These are phyloP conservation scores for Musa schizocarpa DNA, from an alignment of 176 grass and related monocot genomes.

Conservation along the genomic window DNA sequence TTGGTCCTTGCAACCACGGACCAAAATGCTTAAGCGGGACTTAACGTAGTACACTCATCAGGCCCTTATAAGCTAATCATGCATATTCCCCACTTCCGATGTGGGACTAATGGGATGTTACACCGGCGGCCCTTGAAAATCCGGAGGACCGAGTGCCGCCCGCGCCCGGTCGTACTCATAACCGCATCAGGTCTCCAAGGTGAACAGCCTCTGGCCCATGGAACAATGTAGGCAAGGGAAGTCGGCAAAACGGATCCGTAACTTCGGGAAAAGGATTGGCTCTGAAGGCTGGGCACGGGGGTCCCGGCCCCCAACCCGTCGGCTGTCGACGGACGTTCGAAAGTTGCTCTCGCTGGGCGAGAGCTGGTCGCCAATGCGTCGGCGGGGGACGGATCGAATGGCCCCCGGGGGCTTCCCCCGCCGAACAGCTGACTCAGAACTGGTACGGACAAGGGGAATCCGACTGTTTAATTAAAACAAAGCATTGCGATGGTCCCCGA, in stretches of 20 bases:
- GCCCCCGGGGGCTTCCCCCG: too few species aligned
- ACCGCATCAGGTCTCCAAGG: slow-evolving; percentile 46
- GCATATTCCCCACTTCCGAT: too few species aligned
- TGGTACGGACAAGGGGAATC: too few species aligned
- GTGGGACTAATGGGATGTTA: too few species aligned
- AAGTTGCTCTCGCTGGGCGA: too few species aligned
- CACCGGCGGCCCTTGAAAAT: slow-evolving; percentile 57
- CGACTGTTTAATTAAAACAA: neutral
- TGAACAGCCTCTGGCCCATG: slow-evolving; percentile 46
- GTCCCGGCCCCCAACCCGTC: slow-evolving; percentile 1
- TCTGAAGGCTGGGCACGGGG: slow-evolving; percentile 21
- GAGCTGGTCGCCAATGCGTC: too few species aligned
- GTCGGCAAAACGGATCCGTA: slow-evolving; percentile 22
- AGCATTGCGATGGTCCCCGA: slow-evolving; percentile 10
- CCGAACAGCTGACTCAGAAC: too few species aligned
- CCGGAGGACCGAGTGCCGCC: slow-evolving; percentile 39
- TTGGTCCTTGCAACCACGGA: too few species aligned
- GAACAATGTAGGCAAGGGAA: slow-evolving; percentile 45
- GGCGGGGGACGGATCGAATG: too few species aligned
- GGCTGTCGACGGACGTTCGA: neutral
- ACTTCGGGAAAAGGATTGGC: slow-evolving; percentile 26
- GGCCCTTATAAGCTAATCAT: too few species aligned
- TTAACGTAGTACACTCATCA: too few species aligned
- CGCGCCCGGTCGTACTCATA: slow-evolving; percentile 43
- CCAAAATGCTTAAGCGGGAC: too few species aligned